Evolutionary conservation across 768 basidiomycete genomes (phyloP), one percentile per base, ranked within the genome.

Genomic region (Hebeloma cylindrosporum): DNA sequence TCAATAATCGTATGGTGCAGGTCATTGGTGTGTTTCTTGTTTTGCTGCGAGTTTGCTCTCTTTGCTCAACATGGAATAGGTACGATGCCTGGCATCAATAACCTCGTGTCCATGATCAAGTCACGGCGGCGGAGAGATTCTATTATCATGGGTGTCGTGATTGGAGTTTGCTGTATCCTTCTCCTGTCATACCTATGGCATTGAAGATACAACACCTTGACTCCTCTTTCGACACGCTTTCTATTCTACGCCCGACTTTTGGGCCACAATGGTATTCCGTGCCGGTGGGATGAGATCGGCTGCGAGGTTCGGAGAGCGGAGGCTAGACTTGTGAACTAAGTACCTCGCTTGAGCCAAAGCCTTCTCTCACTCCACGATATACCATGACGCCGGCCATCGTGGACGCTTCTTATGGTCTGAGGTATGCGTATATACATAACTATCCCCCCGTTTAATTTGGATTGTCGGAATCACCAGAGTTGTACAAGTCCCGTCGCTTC

Each of bases 31-130:
- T 50, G 85, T 70, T 7, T 8, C 43, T 30, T 18, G 14, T 34
- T 20, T 22, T 26, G 4, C 10, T 26, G 11, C 23, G 14, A 2
- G 23, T 26, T 40, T 17, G 5, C 36, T 18, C 13, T 37, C n/a
- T 35, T 27, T 34, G 36, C 32, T 52, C 9, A 45, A 26, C 29
- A 33, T 9, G 34, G 23, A n/a, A 23, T 45, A 93, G 91, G 75
- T 58, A 83, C 88, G 5, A 85, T 98, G 65, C 96, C 96, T n/a
- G 94, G 95, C 2, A 84, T 99, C 54, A 93, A 92, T 67, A 89
- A 85, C 48, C 66, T 98, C 31, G 71, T 98, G 26, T 77, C 77
- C 1, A 93, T 98, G 90, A 97, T 99, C 63, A 89, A 89, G 62
- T 83, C 90, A 10, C 79, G 95, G 33, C 78, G 95, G 56, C 75